Evolutionary conservation across 2,329 filamentous ascomycete species (phyloP).

Genomic region (Fusarium sp.): DNA sequence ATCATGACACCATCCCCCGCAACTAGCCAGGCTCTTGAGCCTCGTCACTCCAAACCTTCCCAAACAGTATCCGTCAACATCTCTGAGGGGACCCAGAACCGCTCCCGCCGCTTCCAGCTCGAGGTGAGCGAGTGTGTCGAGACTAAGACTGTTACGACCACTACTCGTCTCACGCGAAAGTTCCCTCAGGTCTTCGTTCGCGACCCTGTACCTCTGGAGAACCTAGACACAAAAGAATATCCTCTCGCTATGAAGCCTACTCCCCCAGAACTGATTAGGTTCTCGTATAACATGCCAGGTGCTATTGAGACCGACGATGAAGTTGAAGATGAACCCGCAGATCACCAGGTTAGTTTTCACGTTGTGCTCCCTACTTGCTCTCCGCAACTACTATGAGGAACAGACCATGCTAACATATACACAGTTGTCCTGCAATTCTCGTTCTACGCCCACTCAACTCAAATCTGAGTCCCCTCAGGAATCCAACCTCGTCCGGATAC

Average conservation of each 20-base stretch:
- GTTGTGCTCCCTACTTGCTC: neutral
- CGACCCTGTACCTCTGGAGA: slow-evolving; percentile 73
- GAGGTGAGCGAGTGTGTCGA: slow-evolving; percentile 72
- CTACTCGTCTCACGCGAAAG: slow-evolving; percentile 84
- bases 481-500: slow-evolving; percentile 40
- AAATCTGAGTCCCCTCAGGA: slow-evolving; percentile 43
- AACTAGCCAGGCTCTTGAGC: slow-evolving; percentile 50
- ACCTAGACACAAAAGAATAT: slow-evolving; percentile 88
- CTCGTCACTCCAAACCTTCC: slow-evolving; percentile 46
- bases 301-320: slow-evolving; percentile 41
- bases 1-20: slow-evolving; percentile 51
- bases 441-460: slow-evolving; percentile 39
- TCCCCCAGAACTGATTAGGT: slow-evolving; percentile 78
- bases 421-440: slow-evolving; percentile 32
- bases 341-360: slow-evolving; percentile 36
- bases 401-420: slow-evolving; percentile 8
- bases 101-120: slow-evolving; percentile 58
- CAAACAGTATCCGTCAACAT: slow-evolving; percentile 59
- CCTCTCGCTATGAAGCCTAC: slow-evolving; percentile 86
- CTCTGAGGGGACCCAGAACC: slow-evolving; percentile 51
- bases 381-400: neutral
- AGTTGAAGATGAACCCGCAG: slow-evolving; percentile 29
- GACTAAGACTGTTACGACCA: slow-evolving; percentile 83
- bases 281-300: slow-evolving; percentile 73
- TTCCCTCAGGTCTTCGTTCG: slow-evolving; percentile 87